Conservation (phyloP, 257 asterid species). For the Fraxinus americana region DNA sequence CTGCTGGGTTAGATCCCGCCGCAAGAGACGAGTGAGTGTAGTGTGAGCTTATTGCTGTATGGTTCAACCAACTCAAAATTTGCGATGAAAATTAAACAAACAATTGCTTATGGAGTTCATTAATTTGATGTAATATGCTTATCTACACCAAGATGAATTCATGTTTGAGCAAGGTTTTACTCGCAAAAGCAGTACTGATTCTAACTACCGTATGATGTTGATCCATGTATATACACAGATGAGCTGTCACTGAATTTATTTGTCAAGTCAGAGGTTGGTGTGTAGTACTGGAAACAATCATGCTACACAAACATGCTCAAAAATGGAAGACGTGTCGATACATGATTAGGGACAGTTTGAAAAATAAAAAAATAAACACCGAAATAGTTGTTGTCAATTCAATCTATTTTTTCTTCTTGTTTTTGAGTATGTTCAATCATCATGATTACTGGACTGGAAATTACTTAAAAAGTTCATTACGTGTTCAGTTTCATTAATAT, state of each 20-base stretch:
- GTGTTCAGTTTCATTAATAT: too few relatives aligned
- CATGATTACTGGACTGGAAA: too few relatives aligned
- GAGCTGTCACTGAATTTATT: neutral
- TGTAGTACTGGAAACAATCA: too few relatives aligned
- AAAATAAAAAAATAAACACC: too few relatives aligned
- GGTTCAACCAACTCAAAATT: neutral
- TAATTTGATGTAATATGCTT: neutral
- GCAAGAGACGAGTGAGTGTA: slow-evolving; percentile 62
- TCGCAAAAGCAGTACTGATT: neutral
- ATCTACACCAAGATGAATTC: neutral
- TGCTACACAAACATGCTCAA: too few relatives aligned
- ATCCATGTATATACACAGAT: neutral
- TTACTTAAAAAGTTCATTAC: too few relatives aligned
- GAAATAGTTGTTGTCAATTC: too few relatives aligned
- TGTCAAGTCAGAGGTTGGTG: neutral
- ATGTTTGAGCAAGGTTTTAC: neutral
- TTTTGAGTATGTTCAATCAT: too few relatives aligned
- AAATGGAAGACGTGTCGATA: too few relatives aligned
- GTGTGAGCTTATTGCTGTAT: neutral
- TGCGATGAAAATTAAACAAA: neutral
- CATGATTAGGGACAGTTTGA: too few relatives aligned
- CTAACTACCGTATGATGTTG: neutral
- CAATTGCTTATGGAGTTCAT: neutral
- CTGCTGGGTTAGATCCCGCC: slow-evolving; percentile 81
- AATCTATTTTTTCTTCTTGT: too few relatives aligned